Conservation (phyloP, 805 yeast genomes). For the Nakazawaea molendinolei region DNA sequence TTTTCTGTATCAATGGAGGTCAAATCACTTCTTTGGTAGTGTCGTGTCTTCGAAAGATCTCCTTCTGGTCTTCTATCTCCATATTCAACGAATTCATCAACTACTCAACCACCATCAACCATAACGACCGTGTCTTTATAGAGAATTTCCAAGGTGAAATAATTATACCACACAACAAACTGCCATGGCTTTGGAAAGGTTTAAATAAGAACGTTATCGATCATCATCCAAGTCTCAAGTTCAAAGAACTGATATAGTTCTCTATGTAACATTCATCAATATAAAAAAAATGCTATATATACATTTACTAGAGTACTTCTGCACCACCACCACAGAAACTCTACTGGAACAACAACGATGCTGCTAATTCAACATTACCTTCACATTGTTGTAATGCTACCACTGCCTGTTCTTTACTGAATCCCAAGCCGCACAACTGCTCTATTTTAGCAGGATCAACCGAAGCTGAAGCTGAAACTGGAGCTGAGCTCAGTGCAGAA, state of each 20-base stretch:
- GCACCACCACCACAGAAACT: no score
- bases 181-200: slow-evolving; percentile 63
- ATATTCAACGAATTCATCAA: slow-evolving; percentile 80
- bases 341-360: slow-evolving; percentile 44
- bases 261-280: slow-evolving; percentile 8
- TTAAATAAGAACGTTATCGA: slow-evolving; percentile 50
- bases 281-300: not conserved
- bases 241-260: slow-evolving; percentile 12
- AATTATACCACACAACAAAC: slow-evolving; percentile 44
- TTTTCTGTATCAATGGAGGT: slow-evolving; percentile 89
- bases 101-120: slow-evolving; percentile 69
- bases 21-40: slow-evolving; percentile 77
- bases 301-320: no score
- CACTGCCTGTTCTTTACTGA: slow-evolving; percentile 55
- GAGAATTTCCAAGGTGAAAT: slow-evolving; percentile 70
- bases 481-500: slow-evolving; percentile 6
- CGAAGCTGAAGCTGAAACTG: slow-evolving; percentile 9
- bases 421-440: slow-evolving; percentile 64
- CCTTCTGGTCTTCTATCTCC: slow-evolving; percentile 85
- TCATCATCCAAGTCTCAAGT: slow-evolving; percentile 45
- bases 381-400: slow-evolving; percentile 57
- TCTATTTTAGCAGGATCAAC: slow-evolving; percentile 24
- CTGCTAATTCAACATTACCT: slow-evolving; percentile 85
- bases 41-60: slow-evolving; percentile 78
- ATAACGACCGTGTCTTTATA: slow-evolving; percentile 78